Evolutionary conservation across 495 filamentous ascomycete genomes (phyloP), one percentile per base, ranked within the genome.

Genomic region (Pseudomonodictys pantanalensis): DNA sequence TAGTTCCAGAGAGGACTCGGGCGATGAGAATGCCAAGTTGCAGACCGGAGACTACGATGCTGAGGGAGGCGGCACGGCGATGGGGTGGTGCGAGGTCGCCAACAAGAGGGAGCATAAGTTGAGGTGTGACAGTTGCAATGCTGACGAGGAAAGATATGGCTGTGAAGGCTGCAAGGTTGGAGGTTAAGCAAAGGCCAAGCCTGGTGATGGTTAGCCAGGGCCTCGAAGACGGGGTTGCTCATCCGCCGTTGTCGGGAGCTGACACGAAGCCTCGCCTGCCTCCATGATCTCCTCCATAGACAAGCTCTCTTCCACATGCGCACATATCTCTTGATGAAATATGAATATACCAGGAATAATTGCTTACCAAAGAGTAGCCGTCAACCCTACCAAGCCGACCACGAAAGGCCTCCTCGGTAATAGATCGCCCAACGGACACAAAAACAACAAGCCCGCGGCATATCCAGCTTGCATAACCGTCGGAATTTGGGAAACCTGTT

Each of bases 381-480:
- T 90, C 35, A 87, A 76, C 30, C 80, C 76, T 0, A 90, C 82
- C 22, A 92, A 69, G 1, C 71, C 66, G 5, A 92, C 70, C 32
- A 91, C 86, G 63, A 91, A 89, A 1, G 83, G 80, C 57, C 90
- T 75, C 41, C 90, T 76, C 4, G 78, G 76, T 7, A 95, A 77
- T 45, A 92, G 73, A 67, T 95, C 90, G 0, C 89, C 90, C 15
- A 92, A 68, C 0, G 90, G 90, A 71, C 89, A 91, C 33, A 95
- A 71, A 51, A 92, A 81, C 12, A 92, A 72, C 49, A 95, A 61
- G 2, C 90, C 90, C 1, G 74, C 76, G 4, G 87, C 88, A 73
- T 95, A 95, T 3, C 90, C 90, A 3, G 87, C 87, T 67, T 95
- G 90, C 69, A 86, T 87, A 6, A 90, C 73, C 0, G 90, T 92